phyloP scores from a whole-genome alignment of 1,284 basidiomycete genomes.

The Tilletia setariae region DNA sequence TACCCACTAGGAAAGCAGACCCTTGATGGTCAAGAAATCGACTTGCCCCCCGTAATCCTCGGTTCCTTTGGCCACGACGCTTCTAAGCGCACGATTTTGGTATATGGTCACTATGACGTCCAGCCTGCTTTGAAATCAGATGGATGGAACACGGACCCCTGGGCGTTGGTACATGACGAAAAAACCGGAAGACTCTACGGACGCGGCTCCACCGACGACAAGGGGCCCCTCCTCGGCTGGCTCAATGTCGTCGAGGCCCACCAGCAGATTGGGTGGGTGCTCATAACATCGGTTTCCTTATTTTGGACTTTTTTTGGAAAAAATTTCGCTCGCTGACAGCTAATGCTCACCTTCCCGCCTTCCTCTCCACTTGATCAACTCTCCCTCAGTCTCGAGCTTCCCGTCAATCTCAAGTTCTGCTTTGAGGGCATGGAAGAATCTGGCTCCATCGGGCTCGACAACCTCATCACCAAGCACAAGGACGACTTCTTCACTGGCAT shows the following conservation, averaged over 20 bases:
- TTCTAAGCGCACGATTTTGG: constrained; percentile 78
- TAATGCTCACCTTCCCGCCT: not conserved
- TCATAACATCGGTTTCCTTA: too few relatives aligned
- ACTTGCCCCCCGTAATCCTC: constrained; percentile 82
- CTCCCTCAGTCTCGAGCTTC: constrained; percentile 63
- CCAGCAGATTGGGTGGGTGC: constrained; percentile 61
- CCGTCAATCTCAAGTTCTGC: constrained; percentile 90
- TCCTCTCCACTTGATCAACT: constrained; percentile 56
- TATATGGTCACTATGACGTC: constrained; percentile 65
- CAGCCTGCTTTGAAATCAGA: constrained; percentile 65
- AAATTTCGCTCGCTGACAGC: too few relatives aligned
- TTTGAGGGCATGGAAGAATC: constrained; percentile 98
- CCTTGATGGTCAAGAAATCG: constrained; percentile 73
- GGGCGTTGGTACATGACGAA: constrained; percentile 70
- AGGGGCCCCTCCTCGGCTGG: constrained; percentile 70
- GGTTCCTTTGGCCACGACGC: constrained; percentile 71
- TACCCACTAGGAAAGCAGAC: constrained; percentile 66
- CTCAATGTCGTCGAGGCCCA: constrained; percentile 91
- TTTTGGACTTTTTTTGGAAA: too few relatives aligned
- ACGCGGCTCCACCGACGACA: constrained; percentile 59
- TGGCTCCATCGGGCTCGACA: constrained; percentile 88
- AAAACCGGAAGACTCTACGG: constrained; percentile 75
- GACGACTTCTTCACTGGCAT: constrained; percentile 82
- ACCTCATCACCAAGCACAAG: constrained; percentile 77
- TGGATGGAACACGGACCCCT: constrained; percentile 80